phyloP scores from a whole-genome alignment of 176 grass and related monocot species.

The Ensete glaucum region DNA sequence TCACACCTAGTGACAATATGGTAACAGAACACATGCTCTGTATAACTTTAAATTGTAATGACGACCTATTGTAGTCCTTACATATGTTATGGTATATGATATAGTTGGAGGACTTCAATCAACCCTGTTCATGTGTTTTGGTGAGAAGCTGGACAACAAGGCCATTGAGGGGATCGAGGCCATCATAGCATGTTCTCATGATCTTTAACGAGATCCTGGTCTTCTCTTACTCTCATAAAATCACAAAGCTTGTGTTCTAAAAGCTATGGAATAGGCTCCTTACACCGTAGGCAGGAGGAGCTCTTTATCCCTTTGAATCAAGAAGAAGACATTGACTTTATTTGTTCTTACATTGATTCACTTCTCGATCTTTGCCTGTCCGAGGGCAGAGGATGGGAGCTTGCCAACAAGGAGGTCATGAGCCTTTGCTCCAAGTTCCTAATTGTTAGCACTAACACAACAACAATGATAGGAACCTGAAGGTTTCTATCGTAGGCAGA shows the following conservation, averaged over 20 bases:
- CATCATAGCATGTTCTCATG: not conserved
- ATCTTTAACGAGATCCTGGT: slow-evolving; percentile 21
- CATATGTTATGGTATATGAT: no score
- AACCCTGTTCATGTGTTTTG: slow-evolving; percentile 73
- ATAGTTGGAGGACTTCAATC: slow-evolving; percentile 32
- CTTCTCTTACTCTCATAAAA: slow-evolving; percentile 41
- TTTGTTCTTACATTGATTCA: slow-evolving; percentile 31
- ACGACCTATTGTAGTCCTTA: no score
- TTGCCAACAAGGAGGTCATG: slow-evolving; percentile 27
- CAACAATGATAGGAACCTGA: slow-evolving; percentile 1
- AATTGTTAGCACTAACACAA: slow-evolving; percentile 35
- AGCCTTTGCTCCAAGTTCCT: slow-evolving; percentile 52
- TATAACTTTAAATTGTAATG: no score
- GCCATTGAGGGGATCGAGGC: slow-evolving; percentile 30
- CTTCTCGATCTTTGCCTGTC: slow-evolving; percentile 21
- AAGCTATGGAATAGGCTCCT: slow-evolving; percentile 16
- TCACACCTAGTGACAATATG: no score
- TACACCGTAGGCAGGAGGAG: slow-evolving; percentile 26
- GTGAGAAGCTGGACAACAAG: slow-evolving; percentile 45
- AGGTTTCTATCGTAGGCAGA: no score
- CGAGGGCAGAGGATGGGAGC: slow-evolving; percentile 27
- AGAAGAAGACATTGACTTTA: not conserved
- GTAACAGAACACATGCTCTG: no score
- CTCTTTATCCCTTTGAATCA: slow-evolving; percentile 28
- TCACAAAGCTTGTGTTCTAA: slow-evolving; percentile 49